These are phyloP conservation scores for Botrytis porri DNA, from an alignment of 2,329 filamentous ascomycete species.

Conservation along the genomic window DNA sequence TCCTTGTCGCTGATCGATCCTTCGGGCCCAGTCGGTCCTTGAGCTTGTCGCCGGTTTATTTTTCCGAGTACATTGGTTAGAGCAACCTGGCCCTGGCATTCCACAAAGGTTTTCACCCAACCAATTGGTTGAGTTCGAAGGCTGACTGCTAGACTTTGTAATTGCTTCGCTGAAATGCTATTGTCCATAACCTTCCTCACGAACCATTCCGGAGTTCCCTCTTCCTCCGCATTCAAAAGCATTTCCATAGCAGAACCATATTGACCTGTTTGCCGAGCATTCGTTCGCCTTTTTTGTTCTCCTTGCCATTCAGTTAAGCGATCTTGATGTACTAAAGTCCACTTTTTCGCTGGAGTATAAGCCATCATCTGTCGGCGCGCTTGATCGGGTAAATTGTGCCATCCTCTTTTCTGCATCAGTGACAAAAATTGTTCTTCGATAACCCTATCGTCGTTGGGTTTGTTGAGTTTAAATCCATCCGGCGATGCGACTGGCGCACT, in stretches of 20 bases:
- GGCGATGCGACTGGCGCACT: constrained; percentile 26
- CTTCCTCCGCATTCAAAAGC: constrained; percentile 80
- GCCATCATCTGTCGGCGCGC: constrained; percentile 93
- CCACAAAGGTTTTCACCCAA: constrained; percentile 95
- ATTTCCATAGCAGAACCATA: constrained; percentile 67
- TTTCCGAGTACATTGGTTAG: constrained; percentile 91
- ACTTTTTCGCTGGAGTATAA: constrained; percentile 92
- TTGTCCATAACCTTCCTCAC: constrained; percentile 97
- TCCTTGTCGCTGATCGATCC: constrained; percentile 61
- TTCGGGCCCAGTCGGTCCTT: constrained; percentile 52
- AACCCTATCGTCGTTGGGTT: constrained; percentile 75
- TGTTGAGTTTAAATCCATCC: constrained; percentile 57
- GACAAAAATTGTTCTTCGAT: constrained; percentile 90
- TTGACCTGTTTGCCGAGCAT: constrained; percentile 67
- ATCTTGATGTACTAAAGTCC: constrained; percentile 95
- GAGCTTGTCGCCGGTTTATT: constrained; percentile 85
- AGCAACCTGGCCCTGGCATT: constrained; percentile 94
- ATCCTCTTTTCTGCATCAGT: constrained; percentile 95
- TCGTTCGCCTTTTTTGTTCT: constrained; percentile 82
- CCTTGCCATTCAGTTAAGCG: constrained; percentile 89
- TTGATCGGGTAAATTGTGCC: constrained; percentile 95
- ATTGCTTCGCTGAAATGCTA: constrained; percentile 82
- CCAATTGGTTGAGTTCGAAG: constrained; percentile 93
- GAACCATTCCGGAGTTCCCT: constrained; percentile 97
- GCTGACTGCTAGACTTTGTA: constrained; percentile 92